phyloP scores from a whole-genome alignment of 108 stramenopile genomes.

The Cyclostephanos invisitatus region DNA sequence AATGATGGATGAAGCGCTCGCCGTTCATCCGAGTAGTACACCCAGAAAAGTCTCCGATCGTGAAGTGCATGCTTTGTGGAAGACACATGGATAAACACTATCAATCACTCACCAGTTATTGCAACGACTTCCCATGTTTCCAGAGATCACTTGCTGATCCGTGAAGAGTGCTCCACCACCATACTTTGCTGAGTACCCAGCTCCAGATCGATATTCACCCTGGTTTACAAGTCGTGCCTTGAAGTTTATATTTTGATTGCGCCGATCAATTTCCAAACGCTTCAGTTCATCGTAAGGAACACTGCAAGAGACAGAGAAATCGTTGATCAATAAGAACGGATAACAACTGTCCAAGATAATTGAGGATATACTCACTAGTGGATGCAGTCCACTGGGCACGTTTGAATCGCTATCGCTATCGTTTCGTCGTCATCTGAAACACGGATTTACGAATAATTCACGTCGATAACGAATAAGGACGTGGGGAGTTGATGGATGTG shows the following conservation, averaged over 20 bases:
- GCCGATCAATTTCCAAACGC: slow-evolving; percentile 77
- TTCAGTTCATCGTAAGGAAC: slow-evolving; percentile 86
- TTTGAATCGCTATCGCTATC: slow-evolving; percentile 83
- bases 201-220: slow-evolving; percentile 53
- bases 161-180: slow-evolving; percentile 66
- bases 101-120: slow-evolving; percentile 60
- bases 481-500: not conserved
- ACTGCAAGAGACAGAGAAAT: slow-evolving; percentile 16
- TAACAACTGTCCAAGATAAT: not conserved
- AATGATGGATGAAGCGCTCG: no score
- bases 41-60: not conserved
- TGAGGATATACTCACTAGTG: slow-evolving; percentile 36
- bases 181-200: slow-evolving; percentile 34
- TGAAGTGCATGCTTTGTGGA: not conserved
- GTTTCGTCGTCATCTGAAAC: slow-evolving; percentile 80
- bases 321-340: not conserved
- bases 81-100: slow-evolving; percentile 28
- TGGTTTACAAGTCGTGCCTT: slow-evolving; percentile 86
- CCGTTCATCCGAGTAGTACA: not conserved
- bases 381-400: slow-evolving; percentile 94
- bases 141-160: slow-evolving; percentile 69
- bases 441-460: not conserved
- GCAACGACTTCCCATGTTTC: slow-evolving; percentile 79
- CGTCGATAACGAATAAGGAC: not conserved
- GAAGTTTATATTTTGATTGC: slow-evolving; percentile 85